Conservation (phyloP, 2,329 filamentous ascomycete species). For the Alternaria conjuncta region DNA sequence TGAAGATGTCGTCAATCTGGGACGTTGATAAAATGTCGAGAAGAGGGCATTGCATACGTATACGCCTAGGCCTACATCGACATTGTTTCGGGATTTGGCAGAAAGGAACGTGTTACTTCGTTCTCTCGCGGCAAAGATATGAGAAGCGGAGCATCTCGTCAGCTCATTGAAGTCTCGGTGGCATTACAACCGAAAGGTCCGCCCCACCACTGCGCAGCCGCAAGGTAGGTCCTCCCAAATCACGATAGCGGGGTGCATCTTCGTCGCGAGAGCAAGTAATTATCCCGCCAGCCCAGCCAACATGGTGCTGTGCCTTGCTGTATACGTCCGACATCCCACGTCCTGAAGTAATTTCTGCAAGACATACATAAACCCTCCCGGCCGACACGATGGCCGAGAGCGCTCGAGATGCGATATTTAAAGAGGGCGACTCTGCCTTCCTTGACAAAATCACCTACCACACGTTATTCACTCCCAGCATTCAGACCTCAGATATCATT, state of each 20-base stretch:
- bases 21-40: not conserved
- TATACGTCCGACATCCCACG: constrained; percentile 17
- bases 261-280: constrained; percentile 30
- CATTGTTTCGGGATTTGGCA: not conserved
- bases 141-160: not conserved
- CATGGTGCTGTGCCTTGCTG: constrained; percentile 23
- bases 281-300: constrained; percentile 29
- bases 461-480: not conserved
- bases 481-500: constrained; percentile 7
- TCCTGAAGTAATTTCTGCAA: constrained; percentile 22
- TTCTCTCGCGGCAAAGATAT: not conserved
- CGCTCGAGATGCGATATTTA: constrained; percentile 19
- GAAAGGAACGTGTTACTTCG: not conserved
- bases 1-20: not conserved
- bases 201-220: not conserved
- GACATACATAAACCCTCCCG: not conserved
- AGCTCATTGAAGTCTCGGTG: not conserved
- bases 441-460: not conserved
- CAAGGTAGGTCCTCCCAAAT: constrained; percentile 9
- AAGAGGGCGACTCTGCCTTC: constrained; percentile 14
- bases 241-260: constrained; percentile 29
- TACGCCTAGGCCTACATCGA: not conserved
- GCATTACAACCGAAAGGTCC: not conserved
- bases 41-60: not conserved
- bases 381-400: constrained; percentile 1